Evolutionary conservation across 2,329 filamentous ascomycete genomes (phyloP), one percentile per base, ranked within the genome.

Genomic region (Tolypocladium ovalisporum): DNA sequence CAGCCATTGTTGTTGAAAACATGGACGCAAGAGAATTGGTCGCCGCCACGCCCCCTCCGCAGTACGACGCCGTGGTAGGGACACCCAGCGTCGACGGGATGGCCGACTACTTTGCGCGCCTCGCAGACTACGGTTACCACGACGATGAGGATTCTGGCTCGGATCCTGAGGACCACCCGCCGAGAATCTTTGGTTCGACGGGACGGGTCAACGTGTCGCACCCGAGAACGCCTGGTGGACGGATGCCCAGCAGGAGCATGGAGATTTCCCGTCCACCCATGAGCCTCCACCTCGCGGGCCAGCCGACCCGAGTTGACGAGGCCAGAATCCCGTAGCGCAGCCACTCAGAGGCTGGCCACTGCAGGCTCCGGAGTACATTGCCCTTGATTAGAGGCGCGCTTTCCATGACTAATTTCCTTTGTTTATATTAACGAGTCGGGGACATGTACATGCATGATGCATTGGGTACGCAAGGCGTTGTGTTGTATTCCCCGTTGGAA

Each of bases 91-190:
- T 90, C 69, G 71, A 91, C 75, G 72, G 86, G 0, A 71, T 96
- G 52, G 88, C 90, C 1, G 92, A 96, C 66, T 97, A 97, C 70
- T 97, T 97, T 68, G 78, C 86, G 0, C 83, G 92, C 1, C 74
- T 96, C 42, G 88, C 88, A 0, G 82, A 90, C 62, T 87, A 89
- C 57, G 86, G 90, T 2, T 74, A 75, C 24, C 66, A 68, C 19
- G 63, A 61, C 8, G 71, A 71, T 1, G 73, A 75, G 0, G 75
- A 76, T 8, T 73, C 71, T 1, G 70, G 69, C 19, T 76, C 73
- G 1, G 75, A 75, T 13, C 70, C 68, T 3, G 73, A 76, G n/a
- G 75, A 76, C n/a, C 68, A 70, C 22, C 74, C 69, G 54, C 68
- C 73, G 34, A 71, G 79, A 6, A 75, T 82, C 2, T 69, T 77